Evolutionary conservation across 306 rosid species (phyloP), one percentile per base, ranked within the genome.

Genomic region (Oemleria cerasiformis): DNA sequence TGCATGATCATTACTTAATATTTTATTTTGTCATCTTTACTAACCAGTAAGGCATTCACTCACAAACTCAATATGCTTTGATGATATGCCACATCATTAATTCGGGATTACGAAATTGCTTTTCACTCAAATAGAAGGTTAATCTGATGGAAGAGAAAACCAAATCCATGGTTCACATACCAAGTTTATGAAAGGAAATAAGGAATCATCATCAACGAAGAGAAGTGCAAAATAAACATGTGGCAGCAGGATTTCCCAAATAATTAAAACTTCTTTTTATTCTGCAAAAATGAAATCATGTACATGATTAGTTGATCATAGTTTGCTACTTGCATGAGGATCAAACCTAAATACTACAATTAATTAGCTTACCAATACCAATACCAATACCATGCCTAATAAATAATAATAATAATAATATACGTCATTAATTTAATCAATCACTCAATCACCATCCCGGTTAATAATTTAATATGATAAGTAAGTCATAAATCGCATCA

Each of bases 261-360:
- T 17, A 19, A 49, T 11, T 66, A 17, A 20, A 67, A 19, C 38
- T 66, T 2, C 38, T 51, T 13, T 2, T 25, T 14, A 51, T 53
- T 68, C 63, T 6, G 63, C 51, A 39, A 0, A 38, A 55, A 7
- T 68, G 39, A 68, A 51, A 68, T 68, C 19, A 50, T 67, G 20
- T 11, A 58, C 41, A 58, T 58, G 63, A 58, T 30, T 36, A 30
- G 20, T 23, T n/a, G n/a, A n/a, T n/a, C n/a, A n/a, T n/a, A n/a
- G n/a, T n/a, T n/a, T n/a, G n/a, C n/a, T n/a, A n/a, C n/a, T n/a
- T n/a, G 43, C 42, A 3, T 59, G 43, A 59, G 42, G 21, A 14
- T 34, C 64, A 14, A 56, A 59, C 3, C 36, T 30, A 30, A 30
- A 30, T 30, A 1, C 36, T 2, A n/a, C n/a, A n/a, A n/a, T n/a